Percentiles rank a stretch among this genome's conserved stretches.
These are phyloP conservation scores for Podospora sp. DNA, from an alignment of 495 filamentous ascomycete species.

Conservation along the genomic window DNA sequence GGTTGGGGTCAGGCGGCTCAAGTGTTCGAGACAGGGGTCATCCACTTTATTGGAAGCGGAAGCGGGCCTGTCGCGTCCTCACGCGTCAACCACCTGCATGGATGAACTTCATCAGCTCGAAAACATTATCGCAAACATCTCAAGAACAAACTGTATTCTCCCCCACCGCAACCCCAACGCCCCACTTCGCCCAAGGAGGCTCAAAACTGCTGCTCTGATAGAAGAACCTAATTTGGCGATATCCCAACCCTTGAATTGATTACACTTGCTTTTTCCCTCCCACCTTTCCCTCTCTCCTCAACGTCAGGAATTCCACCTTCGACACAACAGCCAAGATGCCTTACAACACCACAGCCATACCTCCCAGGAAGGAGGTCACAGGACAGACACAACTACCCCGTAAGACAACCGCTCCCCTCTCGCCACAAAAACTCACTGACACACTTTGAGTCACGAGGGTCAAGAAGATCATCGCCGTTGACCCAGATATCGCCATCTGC, in stretches of 20 bases:
- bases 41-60: constrained; percentile 18
- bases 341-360: constrained; percentile 84
- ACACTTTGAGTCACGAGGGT: constrained; percentile 74
- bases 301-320: background rate
- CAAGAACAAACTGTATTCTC: background rate
- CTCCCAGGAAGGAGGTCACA: constrained; percentile 76
- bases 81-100: constrained; percentile 10
- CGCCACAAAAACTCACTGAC: constrained; percentile 17
- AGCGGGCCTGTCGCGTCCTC: constrained; percentile 18
- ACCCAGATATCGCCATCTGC: constrained; percentile 80
- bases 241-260: background rate
- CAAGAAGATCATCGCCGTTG: constrained; percentile 87
- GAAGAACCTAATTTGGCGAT: background rate
- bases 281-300: constrained; percentile 1
- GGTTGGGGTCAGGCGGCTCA: background rate
- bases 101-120: background rate
- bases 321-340: constrained; percentile 61
- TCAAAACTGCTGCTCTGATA: background rate
- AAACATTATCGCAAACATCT: background rate
- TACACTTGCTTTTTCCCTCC: too few species aligned
- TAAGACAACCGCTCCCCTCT: constrained; percentile 48
- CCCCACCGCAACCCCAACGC: background rate
- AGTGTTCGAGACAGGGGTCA: constrained; percentile 5
- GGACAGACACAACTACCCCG: constrained; percentile 83
- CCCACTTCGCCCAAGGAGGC: background rate